Evolutionary conservation across 2,329 filamentous ascomycete species (phyloP), one percentile per base, ranked within the genome.

Genomic region (Teratosphaeria pseudoeucalypti): DNA sequence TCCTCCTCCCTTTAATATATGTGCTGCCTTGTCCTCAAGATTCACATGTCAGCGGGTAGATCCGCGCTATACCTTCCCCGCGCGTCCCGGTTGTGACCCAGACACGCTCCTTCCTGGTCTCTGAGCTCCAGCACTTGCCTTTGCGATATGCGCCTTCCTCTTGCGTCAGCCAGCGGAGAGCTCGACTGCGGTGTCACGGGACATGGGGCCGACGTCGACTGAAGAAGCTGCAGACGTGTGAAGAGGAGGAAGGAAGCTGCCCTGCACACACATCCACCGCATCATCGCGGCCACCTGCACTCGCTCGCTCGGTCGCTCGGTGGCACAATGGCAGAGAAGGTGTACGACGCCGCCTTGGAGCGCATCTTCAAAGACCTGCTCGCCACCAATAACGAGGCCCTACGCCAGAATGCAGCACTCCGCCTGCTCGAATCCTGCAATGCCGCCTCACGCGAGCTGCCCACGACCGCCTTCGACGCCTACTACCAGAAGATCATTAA

Each of bases 401-500:
- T 60, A 9, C 68, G 68, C 37, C 66, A 67, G 37, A 65, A 63
- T 60, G 70, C 70, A 54, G 68, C 70, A 11, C 55, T 60, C 9
- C 63, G 63, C 23, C 64, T 72, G 57, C 63, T 65, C 57, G 69
- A 71, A 47, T 68, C 71, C 65, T 66, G 67, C 57, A 66, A 66
- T 52, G 59, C 67, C 4, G 68, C 69, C 61, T 68, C 67, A 54
- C 67, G 70, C 34, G 94, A 97, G 75, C 83, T 94, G 71, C 83
- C 84, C 27, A 82, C 88, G 57, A 90, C 94, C 70, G 85, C 87
- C 64, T 97, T 97, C 75, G 76, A 80, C 60, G 81, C 82, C 65
- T 87, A 85, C 73, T 88, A 88, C 72, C 84, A 82, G 69, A 79
- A 83, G 59, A 65, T 73, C 54, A 81, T 89, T 63, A 87, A 84